Base-by-base conservation (phyloP, 768 basidiomycete genomes). In the Mycena haematopus region DNA sequence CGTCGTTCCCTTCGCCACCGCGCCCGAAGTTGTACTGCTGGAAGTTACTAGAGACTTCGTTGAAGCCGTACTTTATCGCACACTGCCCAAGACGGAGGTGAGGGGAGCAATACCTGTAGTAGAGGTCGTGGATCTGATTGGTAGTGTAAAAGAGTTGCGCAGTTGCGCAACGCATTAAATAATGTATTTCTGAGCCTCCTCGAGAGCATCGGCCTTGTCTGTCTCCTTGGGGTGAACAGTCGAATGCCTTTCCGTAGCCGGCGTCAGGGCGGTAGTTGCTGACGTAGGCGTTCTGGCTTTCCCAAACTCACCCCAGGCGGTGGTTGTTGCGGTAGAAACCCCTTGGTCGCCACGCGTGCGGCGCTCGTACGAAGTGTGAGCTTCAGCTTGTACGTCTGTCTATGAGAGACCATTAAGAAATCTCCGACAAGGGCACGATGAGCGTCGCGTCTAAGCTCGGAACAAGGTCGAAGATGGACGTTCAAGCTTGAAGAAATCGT, bases 11-110 rank as follows among this genome's bases (percentile, higher is more conserved):
- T 56, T 76, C 76, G 22, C 96, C 96, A 27, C 96, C 96, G 42
- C 88, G 87, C 1, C 88, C 95, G 69, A 96, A 96, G 86, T 99
- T 99, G 83, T 93, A 85, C 70, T 95, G 93, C 76, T 99, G 96
- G 90, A 99, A 99, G 83, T 99, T 98, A 15, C 96, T 95, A 2
- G 91, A 78, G 10, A 81, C 81, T 75, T 98, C 96, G 71, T 92
- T 91, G 75, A 99, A 99, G 21, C 96, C 96, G 65, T 95, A 92
- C 47, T 90, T 88, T 63, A 73, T 64, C 69, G 38, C 68, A 6
- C 9, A 14, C 54, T 14, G 57, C 33, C 40, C 40, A 8, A 2
- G 36, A 3, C 8, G 19, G 44, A 36, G 46, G 38, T 36, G 51
- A 6, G 40, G 38, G n/a, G 25, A 38, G 11, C 62, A 75, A 47